Evolutionary conservation across 345 rosid species (phyloP).

Genomic region (Boechera divaricarpa): DNA sequence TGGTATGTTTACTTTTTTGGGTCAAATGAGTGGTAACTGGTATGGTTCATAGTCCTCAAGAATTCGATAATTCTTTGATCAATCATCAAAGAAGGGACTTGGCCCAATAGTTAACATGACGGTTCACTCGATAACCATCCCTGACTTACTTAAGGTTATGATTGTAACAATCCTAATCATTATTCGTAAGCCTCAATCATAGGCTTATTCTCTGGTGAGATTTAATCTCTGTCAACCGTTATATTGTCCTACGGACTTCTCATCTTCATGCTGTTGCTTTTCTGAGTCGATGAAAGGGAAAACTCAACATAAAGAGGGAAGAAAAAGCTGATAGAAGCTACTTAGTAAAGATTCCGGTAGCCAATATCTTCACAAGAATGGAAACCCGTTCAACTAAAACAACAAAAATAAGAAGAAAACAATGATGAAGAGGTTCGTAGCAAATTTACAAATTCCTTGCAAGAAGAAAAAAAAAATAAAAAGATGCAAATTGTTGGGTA

Average conservation of each 20-base stretch:
- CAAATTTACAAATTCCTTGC: conserved; percentile 48
- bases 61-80: too few species aligned
- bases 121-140: too few species aligned
- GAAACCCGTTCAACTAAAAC: conserved; percentile 42
- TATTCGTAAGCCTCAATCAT: too few species aligned
- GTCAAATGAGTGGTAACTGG: too few species aligned
- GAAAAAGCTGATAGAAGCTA: conserved; percentile 29
- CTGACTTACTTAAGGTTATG: not conserved
- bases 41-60: too few species aligned
- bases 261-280: conserved; percentile 1
- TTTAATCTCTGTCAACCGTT: not conserved
- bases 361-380: conserved; percentile 49
- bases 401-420: conserved; percentile 37
- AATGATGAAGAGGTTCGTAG: conserved; percentile 43
- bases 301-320: too few species aligned
- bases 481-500: conserved; percentile 35
- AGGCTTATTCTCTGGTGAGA: not conserved
- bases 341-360: conserved; percentile 41
- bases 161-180: not conserved
- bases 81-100: too few species aligned
- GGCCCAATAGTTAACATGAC: too few species aligned
- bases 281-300: not conserved
- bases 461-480: not conserved
- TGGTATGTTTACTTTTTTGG: too few species aligned
- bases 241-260: not conserved